Percentiles rank a stretch among this genome's conserved stretches.
These are phyloP conservation scores for Tetrapisispora nanseiensis DNA, from an alignment of 805 yeast genomes.

Conservation along the genomic window DNA sequence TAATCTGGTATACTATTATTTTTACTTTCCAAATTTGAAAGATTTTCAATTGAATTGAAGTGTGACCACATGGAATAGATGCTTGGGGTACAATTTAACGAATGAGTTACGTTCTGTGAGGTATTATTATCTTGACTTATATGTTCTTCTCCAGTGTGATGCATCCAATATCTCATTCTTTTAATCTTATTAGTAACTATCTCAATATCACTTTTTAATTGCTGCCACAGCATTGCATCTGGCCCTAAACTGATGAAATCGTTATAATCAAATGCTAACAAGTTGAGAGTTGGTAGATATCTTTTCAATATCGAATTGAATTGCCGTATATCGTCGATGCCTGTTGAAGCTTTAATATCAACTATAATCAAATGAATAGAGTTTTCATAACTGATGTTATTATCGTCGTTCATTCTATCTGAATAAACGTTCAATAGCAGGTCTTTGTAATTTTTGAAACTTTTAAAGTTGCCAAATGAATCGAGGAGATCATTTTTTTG, in stretches of 20 bases:
- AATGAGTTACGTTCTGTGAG: too few species aligned
- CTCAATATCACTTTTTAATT: conserved; percentile 2
- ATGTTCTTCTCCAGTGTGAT: conserved; percentile 11
- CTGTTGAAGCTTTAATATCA: conserved; percentile 4
- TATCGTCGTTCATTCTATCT: conserved; percentile 9
- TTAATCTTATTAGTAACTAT: conserved; percentile 13
- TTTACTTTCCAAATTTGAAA: neutral
- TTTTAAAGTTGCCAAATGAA: conserved; percentile 2
- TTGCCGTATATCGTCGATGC: conserved; percentile 7
- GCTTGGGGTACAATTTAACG: conserved; percentile 10
- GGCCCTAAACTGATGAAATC: neutral
- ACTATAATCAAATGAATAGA: conserved; percentile 19
- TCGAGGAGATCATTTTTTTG: neutral
- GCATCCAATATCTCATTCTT: conserved; percentile 28
- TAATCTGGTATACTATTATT: conserved; percentile 10
- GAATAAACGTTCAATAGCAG: conserved; percentile 14
- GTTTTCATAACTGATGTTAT: conserved; percentile 13
- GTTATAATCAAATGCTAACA: conserved; percentile 10
- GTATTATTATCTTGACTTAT: conserved; percentile 5
- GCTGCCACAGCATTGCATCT: neutral
- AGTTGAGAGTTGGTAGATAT: conserved; percentile 13
- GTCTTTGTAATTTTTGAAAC: conserved; percentile 7
- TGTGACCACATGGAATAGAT: conserved; percentile 26
- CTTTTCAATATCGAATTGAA: conserved; percentile 10
- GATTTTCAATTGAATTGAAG: conserved; percentile 4